phyloP scores from a whole-genome alignment of 192 early-diverging fungal genomes.

The Chytriomyces hyalinus region DNA sequence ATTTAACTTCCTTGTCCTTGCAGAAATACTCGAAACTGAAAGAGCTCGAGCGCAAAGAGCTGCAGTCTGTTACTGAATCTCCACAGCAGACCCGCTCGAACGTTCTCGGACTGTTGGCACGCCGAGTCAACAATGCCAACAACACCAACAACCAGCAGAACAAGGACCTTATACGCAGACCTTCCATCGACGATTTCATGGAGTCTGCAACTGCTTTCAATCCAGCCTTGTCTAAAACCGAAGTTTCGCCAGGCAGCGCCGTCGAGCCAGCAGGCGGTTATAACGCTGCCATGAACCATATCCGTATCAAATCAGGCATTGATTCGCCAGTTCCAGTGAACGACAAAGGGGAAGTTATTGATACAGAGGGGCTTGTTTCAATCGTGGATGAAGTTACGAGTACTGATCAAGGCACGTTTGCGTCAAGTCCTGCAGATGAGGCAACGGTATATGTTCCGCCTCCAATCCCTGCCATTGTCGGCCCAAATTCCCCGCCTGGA shows the following conservation, averaged over 20 bases:
- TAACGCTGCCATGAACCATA: neutral
- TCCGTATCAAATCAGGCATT: neutral
- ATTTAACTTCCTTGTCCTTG: neutral
- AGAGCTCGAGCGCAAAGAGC: neutral
- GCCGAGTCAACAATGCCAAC: neutral
- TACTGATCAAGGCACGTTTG: neutral
- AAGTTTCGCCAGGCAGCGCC: neutral
- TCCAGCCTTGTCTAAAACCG: neutral
- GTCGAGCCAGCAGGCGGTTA: neutral
- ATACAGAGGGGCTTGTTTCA: no score
- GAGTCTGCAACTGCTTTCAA: neutral
- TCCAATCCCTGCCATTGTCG: neutral
- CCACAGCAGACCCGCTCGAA: neutral
- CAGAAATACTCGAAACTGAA: neutral
- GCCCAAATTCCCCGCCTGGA: no score
- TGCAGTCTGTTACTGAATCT: neutral
- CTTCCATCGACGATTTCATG: slow-evolving; percentile 4
- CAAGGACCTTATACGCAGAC: neutral
- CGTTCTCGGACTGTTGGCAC: neutral
- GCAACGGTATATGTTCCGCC: neutral
- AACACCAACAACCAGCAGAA: neutral
- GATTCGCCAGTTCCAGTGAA: neutral
- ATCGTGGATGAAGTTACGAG: neutral
- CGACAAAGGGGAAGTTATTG: no score
- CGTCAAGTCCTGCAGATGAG: neutral